Base-by-base conservation (phyloP, 305 asterid species). In the Nicotiana rustica region DNA sequence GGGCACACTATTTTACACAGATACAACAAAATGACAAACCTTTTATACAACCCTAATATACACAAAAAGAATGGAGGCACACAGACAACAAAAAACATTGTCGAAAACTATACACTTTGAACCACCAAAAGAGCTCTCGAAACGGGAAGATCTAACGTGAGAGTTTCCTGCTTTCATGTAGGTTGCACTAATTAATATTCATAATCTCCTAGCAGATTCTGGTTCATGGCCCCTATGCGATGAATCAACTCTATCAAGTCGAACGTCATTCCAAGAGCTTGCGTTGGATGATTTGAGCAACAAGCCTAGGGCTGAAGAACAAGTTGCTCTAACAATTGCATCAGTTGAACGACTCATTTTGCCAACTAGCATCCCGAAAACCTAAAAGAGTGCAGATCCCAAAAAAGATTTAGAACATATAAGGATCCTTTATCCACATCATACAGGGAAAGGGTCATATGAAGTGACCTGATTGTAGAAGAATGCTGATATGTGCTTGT, bases 291-390 rank as follows among this genome's bases (percentile, higher is more conserved):
- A 94, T 83, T 92, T 94, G 15, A 96, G 91, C 64, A 94, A 89
- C 90, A 96, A 83, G 66, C 98, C 95, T 9, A 96, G 92, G 77
- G 99, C 92, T 61, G 90, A 89, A 36, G 97, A 92, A 81, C 93
- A 93, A 10, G 98, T 92, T 78, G 99, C 98, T 87, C 99, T 88
- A 66, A 96, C 99, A 77, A 96, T 91, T 19, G 96, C 94, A 85
- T 94, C 97, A 2, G 94, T 56, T 35, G 99, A 94, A 18, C 89
- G 92, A 52, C 91, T 92, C 87, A 87, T 91, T 89, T 96, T 96
- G 77, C 90, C 95, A 64, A 96, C 92, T 90, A 96, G 82, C 91
- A 92, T 85, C 4, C 89, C 95, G 59, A 94, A 93, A 67, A 96
- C 99, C 99, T 96, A 83, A 82, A 81, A 62, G 81, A 80, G 55